Evolutionary conservation across 2,329 filamentous ascomycete species (phyloP).

Genomic region (Microsporum audouinii): DNA sequence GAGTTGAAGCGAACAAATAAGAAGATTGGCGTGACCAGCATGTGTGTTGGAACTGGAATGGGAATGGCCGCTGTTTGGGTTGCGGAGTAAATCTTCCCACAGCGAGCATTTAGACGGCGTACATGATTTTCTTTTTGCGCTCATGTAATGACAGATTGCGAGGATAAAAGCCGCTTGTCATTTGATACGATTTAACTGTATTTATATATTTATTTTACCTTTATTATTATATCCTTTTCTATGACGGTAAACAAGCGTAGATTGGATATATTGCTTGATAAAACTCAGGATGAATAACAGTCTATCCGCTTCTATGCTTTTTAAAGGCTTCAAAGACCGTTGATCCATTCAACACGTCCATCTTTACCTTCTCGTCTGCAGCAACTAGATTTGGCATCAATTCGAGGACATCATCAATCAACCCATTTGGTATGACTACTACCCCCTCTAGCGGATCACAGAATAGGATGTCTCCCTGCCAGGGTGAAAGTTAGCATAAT

Average conservation of each 20-base stretch:
- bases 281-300: background rate
- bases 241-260: too few species aligned
- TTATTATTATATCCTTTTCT: background rate
- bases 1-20: constrained; percentile 75
- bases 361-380: constrained; percentile 52
- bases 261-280: too few species aligned
- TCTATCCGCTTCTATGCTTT: constrained; percentile 35
- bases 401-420: constrained; percentile 49
- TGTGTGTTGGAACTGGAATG: constrained; percentile 97
- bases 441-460: constrained; percentile 59
- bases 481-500: background rate
- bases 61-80: constrained; percentile 97
- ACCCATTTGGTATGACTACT: constrained; percentile 53
- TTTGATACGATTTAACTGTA: background rate
- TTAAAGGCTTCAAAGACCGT: constrained; percentile 57
- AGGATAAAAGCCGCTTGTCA: constrained; percentile 1
- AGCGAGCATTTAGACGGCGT: background rate
- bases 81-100: constrained; percentile 53
- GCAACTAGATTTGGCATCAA: constrained; percentile 43
- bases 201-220: background rate
- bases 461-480: constrained; percentile 55
- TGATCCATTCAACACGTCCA: constrained; percentile 52
- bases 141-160: background rate
- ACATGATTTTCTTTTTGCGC: background rate
- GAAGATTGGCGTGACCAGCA: constrained; percentile 82